These are phyloP conservation scores for Psidium guajava DNA, from an alignment of 345 rosid genomes.

Conservation along the genomic window DNA sequence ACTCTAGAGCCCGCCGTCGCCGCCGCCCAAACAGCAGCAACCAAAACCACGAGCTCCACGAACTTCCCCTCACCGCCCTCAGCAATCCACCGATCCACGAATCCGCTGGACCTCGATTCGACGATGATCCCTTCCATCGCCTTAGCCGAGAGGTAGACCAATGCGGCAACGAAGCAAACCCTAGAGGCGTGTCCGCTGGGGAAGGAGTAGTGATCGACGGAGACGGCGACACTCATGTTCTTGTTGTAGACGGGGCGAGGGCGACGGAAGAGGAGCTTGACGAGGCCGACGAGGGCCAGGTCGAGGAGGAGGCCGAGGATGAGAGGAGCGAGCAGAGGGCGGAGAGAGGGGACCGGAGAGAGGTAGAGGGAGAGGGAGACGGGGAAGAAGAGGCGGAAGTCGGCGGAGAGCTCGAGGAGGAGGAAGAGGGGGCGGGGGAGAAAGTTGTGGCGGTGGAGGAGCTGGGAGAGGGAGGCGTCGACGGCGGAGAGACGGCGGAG, in stretches of 20 bases:
- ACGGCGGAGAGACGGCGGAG: conserved; percentile 21
- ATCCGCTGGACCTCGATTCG: not conserved
- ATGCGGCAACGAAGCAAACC: conserved; percentile 55
- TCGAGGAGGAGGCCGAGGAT: conserved; percentile 78
- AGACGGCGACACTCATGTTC: conserved; percentile 58
- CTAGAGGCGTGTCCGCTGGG: conserved; percentile 96
- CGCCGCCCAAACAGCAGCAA: conserved; percentile 56
- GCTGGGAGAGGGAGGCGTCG: conserved; percentile 41
- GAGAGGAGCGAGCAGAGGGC: conserved; percentile 41
- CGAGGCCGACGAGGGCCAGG: conserved; percentile 52
- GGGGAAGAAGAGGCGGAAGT: conserved; percentile 77
- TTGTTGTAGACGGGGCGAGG: conserved; percentile 79
- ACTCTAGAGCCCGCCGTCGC: conserved; percentile 63
- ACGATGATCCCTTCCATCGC: conserved; percentile 1
- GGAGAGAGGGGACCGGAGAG: conserved; percentile 21
- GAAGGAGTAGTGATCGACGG: conserved; percentile 71
- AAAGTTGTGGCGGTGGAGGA: conserved; percentile 38
- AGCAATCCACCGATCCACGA: conserved; percentile 6
- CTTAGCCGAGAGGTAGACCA: conserved; percentile 27
- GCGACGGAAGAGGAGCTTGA: conserved; percentile 74
- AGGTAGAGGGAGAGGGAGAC: conserved; percentile 49
- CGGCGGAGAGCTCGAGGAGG: conserved; percentile 68
- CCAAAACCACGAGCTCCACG: conserved; percentile 13
- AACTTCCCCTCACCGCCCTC: not conserved
- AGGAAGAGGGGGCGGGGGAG: conserved; percentile 44